Conservation (phyloP, 495 filamentous ascomycete genomes). For the Rhizodiscina lignyota region DNA sequence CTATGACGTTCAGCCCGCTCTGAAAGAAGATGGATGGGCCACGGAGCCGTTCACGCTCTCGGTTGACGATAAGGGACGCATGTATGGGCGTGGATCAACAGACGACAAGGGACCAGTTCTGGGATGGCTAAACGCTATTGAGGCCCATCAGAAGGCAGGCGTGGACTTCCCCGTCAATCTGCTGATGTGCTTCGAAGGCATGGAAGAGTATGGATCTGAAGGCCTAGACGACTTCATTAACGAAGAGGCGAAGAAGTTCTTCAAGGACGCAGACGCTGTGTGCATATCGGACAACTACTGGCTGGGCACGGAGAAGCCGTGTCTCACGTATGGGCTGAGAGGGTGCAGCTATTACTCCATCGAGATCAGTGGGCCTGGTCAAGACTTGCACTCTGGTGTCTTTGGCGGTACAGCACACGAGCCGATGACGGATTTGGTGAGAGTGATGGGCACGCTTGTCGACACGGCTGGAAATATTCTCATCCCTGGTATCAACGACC, state of each 20-base stretch:
- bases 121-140: constrained; percentile 95
- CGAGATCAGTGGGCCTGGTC: constrained; percentile 71
- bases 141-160: constrained; percentile 88
- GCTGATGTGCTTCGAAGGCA: constrained; percentile 98
- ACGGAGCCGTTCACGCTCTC: constrained; percentile 86
- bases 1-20: constrained; percentile 95
- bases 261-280: constrained; percentile 86
- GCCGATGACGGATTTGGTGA: constrained; percentile 91
- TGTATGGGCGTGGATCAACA: constrained; percentile 90
- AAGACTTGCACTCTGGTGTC: constrained; percentile 90
- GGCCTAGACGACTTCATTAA: constrained; percentile 90
- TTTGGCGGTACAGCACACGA: constrained; percentile 93
- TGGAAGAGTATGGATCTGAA: constrained; percentile 98
- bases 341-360: constrained; percentile 95
- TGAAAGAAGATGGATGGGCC: constrained; percentile 87
- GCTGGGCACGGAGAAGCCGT: constrained; percentile 96
- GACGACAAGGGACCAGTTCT: constrained; percentile 98
- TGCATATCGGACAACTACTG: constrained; percentile 99
- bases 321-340: constrained; percentile 92
- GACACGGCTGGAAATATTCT: constrained; percentile 78
- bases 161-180: constrained; percentile 94
- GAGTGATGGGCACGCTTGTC: constrained; percentile 64
- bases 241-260: constrained; percentile 75
- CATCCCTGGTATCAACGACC: constrained; percentile 76
- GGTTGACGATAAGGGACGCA: constrained; percentile 77